phyloP scores from a whole-genome alignment of 768 basidiomycete genomes.

The Trametes sanguinea region DNA sequence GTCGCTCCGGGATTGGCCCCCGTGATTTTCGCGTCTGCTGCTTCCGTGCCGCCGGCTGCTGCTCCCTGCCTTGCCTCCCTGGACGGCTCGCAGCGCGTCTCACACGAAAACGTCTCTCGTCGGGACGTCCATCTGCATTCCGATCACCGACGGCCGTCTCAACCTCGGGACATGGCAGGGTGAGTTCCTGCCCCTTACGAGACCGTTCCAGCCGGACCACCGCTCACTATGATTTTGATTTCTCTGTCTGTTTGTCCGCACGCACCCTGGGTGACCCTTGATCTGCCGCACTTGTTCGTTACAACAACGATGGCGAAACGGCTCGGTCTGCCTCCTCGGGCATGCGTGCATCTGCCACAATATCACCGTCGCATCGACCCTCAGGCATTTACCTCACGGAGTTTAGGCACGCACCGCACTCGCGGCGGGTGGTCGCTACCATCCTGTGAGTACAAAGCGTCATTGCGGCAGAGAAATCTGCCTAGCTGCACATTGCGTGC shows the following conservation, averaged over 20 bases:
- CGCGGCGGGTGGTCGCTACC: constrained; percentile 75
- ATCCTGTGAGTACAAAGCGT: constrained; percentile 55
- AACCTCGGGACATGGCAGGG: constrained; percentile 96
- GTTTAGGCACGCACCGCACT: constrained; percentile 70
- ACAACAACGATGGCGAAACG: too few relatives aligned
- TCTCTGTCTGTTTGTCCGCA: too few relatives aligned
- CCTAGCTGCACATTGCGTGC: not conserved
- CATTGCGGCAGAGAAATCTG: not conserved
- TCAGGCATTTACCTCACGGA: constrained; percentile 86
- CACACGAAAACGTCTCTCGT: constrained; percentile 90
- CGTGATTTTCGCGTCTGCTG: not conserved
- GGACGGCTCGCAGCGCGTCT: constrained; percentile 57
- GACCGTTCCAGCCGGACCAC: not conserved
- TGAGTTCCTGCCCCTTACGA: constrained; percentile 28
- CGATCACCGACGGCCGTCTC: constrained; percentile 76
- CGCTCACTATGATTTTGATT: too few relatives aligned
- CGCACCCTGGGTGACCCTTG: too few relatives aligned
- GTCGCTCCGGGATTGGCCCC: not conserved
- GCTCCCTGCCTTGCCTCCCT: too few relatives aligned
- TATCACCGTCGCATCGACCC: not conserved
- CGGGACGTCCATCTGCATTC: constrained; percentile 80
- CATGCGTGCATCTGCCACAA: not conserved
- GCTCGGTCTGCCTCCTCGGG: not conserved
- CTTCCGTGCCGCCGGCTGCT: not conserved
- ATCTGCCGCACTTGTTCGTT: too few relatives aligned